Percentiles rank a stretch among this genome's conserved stretches.
These are phyloP conservation scores for Drosera capensis DNA, from an alignment of 148 eudicot species.

Conservation along the genomic window DNA sequence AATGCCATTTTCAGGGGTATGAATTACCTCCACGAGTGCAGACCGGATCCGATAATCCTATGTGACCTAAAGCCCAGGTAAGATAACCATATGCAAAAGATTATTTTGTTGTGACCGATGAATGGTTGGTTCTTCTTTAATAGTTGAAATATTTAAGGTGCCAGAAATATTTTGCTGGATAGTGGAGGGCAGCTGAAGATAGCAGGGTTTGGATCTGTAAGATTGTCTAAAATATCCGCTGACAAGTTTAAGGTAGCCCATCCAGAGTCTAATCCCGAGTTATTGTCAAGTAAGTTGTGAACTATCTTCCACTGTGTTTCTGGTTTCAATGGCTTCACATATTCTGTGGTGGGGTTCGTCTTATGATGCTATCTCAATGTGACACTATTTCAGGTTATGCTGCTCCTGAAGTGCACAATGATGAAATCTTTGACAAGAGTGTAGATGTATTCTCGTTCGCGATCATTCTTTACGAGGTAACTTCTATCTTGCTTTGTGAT, in stretches of 20 bases:
- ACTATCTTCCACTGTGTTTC: background rate
- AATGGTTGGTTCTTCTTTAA: slow-evolving; percentile 31
- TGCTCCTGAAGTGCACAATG: slow-evolving; percentile 78
- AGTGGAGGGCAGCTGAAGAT: slow-evolving; percentile 76
- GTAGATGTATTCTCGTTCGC: slow-evolving; percentile 87
- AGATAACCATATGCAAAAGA: slow-evolving; percentile 53
- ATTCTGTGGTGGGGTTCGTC: background rate
- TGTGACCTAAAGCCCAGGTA: slow-evolving; percentile 89
- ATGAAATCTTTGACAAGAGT: slow-evolving; percentile 76
- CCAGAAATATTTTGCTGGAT: slow-evolving; percentile 99
- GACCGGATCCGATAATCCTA: slow-evolving; percentile 80
- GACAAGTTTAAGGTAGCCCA: slow-evolving; percentile 59
- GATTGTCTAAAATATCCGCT: slow-evolving; percentile 54
- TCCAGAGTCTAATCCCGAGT: slow-evolving; percentile 30
- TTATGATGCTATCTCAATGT: slow-evolving; percentile 4
- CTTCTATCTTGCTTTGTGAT: background rate
- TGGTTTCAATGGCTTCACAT: background rate
- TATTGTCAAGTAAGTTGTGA: slow-evolving; percentile 44
- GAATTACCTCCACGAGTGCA: slow-evolving; percentile 90
- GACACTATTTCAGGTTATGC: slow-evolving; percentile 38
- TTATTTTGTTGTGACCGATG: slow-evolving; percentile 4
- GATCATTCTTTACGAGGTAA: slow-evolving; percentile 85
- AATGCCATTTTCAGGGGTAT: slow-evolving; percentile 53
- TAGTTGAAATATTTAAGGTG: slow-evolving; percentile 86
- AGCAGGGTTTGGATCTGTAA: slow-evolving; percentile 80